phyloP scores from a whole-genome alignment of 1,284 basidiomycete genomes.

The Cutaneotrichosporon sp. region DNA sequence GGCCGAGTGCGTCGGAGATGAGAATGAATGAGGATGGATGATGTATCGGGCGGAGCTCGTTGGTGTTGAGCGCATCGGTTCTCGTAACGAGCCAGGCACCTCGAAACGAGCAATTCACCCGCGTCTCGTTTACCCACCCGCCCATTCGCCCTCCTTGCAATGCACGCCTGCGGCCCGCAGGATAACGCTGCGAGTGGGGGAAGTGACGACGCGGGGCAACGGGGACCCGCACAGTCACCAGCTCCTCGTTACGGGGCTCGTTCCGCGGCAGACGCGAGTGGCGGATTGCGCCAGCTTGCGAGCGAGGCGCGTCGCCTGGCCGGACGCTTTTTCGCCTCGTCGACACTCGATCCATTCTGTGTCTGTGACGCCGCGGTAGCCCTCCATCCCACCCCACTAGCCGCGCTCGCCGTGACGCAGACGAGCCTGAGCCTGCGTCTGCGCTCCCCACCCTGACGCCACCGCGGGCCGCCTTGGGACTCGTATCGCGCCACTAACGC shows the following conservation, averaged over 20 bases:
- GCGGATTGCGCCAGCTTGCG: neutral
- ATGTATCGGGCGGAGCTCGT: neutral
- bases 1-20: neutral
- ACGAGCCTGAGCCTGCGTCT: too few relatives aligned
- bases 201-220: neutral
- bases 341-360: neutral
- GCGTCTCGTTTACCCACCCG: neutral
- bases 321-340: neutral
- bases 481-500: neutral
- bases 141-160: too few relatives aligned
- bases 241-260: neutral
- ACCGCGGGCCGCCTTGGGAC: neutral
- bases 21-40: neutral
- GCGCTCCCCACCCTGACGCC: neutral
- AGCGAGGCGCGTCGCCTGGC: slow-evolving; percentile 7
- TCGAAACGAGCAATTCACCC: neutral
- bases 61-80: neutral
- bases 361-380: neutral
- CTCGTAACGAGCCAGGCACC: neutral
- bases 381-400: slow-evolving; percentile 4
- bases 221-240: neutral
- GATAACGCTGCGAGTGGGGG: too few relatives aligned
- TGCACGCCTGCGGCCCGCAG: too few relatives aligned
- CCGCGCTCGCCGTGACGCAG: slow-evolving; percentile 6
- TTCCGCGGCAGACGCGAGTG: neutral